These are phyloP conservation scores for Akanthomyces muscarius DNA, from an alignment of 2,329 filamentous ascomycete genomes.

Conservation along the genomic window DNA sequence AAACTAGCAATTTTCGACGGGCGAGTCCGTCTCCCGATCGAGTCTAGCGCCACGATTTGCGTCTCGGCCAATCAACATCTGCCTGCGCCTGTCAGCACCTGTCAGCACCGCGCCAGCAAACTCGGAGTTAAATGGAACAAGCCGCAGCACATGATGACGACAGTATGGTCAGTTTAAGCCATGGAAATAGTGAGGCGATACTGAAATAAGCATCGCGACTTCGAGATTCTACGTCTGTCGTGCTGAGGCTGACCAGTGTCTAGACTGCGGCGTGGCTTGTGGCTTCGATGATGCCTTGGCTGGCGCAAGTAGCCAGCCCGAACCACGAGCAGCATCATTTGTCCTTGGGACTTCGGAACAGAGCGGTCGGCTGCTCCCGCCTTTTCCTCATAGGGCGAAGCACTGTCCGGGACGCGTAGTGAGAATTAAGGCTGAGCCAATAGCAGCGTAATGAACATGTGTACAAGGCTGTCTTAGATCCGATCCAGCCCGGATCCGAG, in stretches of 20 bases:
- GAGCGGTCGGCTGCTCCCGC: neutral
- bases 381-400: neutral
- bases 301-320: neutral
- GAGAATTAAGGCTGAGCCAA: neutral
- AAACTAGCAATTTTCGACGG: slow-evolving; percentile 7
- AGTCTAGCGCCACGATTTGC: neutral
- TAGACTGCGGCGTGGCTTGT: neutral
- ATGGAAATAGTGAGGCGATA: neutral
- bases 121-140: neutral
- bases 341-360: neutral
- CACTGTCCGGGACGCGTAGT: neutral
- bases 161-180: too few relatives aligned
- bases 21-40: neutral
- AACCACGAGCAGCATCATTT: neutral
- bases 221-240: too few relatives aligned
- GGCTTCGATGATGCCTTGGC: neutral
- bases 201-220: neutral
- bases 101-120: neutral
- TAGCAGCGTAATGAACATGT: neutral
- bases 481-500: neutral
- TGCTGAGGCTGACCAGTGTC: neutral
- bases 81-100: too few relatives aligned
- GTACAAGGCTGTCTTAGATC: neutral
- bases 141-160: too few relatives aligned
- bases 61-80: neutral